Evolutionary conservation across 1,139 yeast genomes (phyloP), one percentile per base, ranked within the genome.

Genomic region (Nakaseomyces glabratus): DNA sequence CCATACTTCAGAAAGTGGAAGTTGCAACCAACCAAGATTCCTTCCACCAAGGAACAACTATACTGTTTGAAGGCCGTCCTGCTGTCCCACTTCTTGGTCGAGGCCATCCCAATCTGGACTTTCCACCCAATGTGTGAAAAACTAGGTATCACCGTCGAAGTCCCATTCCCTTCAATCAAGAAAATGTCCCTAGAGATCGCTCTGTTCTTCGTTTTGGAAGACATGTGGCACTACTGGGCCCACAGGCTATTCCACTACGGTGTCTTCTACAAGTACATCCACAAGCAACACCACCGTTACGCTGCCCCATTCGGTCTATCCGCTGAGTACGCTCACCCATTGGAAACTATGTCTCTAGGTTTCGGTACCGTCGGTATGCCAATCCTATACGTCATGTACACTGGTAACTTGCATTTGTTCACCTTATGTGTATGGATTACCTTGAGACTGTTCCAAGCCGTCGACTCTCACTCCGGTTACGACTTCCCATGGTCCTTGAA

Each of bases 241-340:
- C 97, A 88, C 62, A 74, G 97, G 49, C 69, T 77, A 22, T 76
- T 88, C 60, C 97, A 88, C 60, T 70, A 75, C 54, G 94, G 94
- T 36, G 69, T 75, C 46, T 77, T 88, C 55, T 88, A 88, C 71
- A 84, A 82, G 63, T 72, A 79, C 58, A 84, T 88, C 49, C 97
- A 88, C 67, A 88, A 88, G 65, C 93, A 84, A 65, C 97, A 88
- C 62, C 97, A 88, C 63, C 77, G 86, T 60, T 88, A 86, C 57
- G 95, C 96, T 18, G 96, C 96, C 25, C 97, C 97, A 20, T 88
- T 88, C 57, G 97, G 97, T 15, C 67, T 88, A 43, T 80, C 96
- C 36, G 97, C 97, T 17, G 97, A 88, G 62, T 88, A 88, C 57
- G 97, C 97, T 6, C 96, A 88, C 55, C 97, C 97, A 3, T 68